These are phyloP conservation scores for Mycocentrospora acerina DNA, from an alignment of 2,329 filamentous ascomycete genomes.

Conservation along the genomic window DNA sequence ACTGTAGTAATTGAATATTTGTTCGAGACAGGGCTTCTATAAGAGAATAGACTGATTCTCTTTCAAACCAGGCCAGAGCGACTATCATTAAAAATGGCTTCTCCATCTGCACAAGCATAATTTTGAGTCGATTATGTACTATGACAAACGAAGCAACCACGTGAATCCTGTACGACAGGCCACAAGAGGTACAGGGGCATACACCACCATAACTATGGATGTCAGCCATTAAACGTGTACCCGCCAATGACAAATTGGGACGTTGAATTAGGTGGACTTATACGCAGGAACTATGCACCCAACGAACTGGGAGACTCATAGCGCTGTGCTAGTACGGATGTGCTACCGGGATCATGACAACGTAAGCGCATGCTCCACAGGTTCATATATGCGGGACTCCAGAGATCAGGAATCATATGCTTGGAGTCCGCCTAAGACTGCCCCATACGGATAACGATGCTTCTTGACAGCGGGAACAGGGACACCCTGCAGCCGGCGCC, in stretches of 20 bases:
- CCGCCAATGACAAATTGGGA: conserved; percentile 3
- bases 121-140: too few relatives aligned
- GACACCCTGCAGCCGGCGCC: neutral
- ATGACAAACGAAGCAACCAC: too few relatives aligned
- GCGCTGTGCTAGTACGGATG: conserved; percentile 9
- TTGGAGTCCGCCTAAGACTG: neutral
- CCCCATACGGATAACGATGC: neutral
- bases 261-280: conserved; percentile 10
- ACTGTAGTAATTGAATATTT: too few relatives aligned
- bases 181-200: conserved; percentile 20
- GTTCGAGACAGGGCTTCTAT: too few relatives aligned
- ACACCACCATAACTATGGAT: conserved; percentile 10
- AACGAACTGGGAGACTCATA: conserved; percentile 20
- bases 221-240: conserved; percentile 3
- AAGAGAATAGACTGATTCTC: too few relatives aligned
- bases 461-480: conserved; percentile 2
- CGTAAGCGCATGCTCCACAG: neutral
- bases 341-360: conserved; percentile 7
- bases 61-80: neutral
- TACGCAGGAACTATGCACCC: conserved; percentile 31
- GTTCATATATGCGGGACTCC: too few relatives aligned
- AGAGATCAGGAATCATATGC: too few relatives aligned
- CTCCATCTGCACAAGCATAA: too few relatives aligned
- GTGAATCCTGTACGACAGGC: conserved; percentile 29
- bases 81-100: too few relatives aligned